phyloP scores from a whole-genome alignment of 768 basidiomycete genomes.

The Mycena olivaceomarginata region DNA sequence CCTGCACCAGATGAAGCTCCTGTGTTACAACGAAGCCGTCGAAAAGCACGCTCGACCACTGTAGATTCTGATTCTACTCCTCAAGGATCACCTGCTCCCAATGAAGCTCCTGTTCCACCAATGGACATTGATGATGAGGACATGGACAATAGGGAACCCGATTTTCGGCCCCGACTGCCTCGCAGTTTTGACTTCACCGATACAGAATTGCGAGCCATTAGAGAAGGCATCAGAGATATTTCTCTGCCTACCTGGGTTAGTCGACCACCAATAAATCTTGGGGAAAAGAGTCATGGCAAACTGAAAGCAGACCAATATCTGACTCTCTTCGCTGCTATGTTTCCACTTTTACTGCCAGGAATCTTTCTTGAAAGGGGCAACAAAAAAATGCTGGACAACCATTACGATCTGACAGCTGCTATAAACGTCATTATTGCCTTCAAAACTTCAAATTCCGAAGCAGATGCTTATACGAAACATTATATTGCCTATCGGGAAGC shows the following conservation, averaged over 20 bases:
- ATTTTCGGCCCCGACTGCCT: not conserved
- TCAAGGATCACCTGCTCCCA: not conserved
- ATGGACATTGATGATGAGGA: not conserved
- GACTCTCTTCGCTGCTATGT: conserved; percentile 39
- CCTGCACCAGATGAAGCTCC: too few relatives aligned
- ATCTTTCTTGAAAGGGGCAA: not conserved
- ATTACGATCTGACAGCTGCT: conserved; percentile 30
- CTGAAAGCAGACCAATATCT: conserved; percentile 47
- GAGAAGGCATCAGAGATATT: conserved; percentile 17
- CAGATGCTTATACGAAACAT: conserved; percentile 24
- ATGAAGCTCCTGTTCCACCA: not conserved
- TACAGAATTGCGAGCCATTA: not conserved
- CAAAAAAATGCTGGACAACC: conserved; percentile 12
- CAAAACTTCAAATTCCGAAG: conserved; percentile 34
- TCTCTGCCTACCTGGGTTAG: conserved; percentile 40
- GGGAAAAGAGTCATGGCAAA: conserved; percentile 46
- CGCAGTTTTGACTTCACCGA: not conserved
- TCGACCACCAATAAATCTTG: conserved; percentile 45
- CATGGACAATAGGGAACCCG: not conserved
- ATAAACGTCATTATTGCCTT: conserved; percentile 42
- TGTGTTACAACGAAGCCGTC: too few relatives aligned
- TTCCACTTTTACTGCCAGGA: conserved; percentile 42
- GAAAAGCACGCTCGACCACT: too few relatives aligned
- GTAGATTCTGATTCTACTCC: not conserved
- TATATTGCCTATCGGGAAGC: conserved; percentile 24